phyloP scores from a whole-genome alignment of 805 yeast species.

The Ogataea thermomethanolica region DNA sequence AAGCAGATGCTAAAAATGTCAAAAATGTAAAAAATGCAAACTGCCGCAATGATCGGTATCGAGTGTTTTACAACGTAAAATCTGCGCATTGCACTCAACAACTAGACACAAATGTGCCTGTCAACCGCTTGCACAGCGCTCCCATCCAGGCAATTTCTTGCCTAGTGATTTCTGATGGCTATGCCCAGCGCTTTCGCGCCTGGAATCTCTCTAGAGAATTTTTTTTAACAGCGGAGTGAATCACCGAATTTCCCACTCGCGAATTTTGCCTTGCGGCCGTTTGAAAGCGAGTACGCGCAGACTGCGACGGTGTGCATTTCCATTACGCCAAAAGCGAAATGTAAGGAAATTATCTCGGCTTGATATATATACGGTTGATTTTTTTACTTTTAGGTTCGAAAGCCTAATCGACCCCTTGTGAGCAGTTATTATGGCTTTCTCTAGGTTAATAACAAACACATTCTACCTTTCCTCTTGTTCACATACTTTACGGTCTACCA shows the following conservation, averaged over 20 bases:
- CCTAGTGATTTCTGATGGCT: slow-evolving; percentile 34
- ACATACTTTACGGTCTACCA: no score
- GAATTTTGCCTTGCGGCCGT: slow-evolving; percentile 20
- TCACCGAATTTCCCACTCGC: slow-evolving; percentile 45
- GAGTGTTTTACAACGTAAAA: slow-evolving; percentile 32
- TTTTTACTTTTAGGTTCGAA: background rate
- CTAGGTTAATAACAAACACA: no score
- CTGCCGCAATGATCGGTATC: slow-evolving; percentile 38
- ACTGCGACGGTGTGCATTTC: slow-evolving; percentile 24
- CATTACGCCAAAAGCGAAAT: slow-evolving; percentile 17
- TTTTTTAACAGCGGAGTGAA: slow-evolving; percentile 26
- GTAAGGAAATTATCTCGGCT: slow-evolving; percentile 5
- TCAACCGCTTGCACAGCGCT: slow-evolving; percentile 39
- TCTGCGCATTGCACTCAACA: slow-evolving; percentile 41
- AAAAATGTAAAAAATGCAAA: slow-evolving; percentile 16
- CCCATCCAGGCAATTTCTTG: slow-evolving; percentile 27
- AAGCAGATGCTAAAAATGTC: background rate
- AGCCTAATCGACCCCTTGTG: no score
- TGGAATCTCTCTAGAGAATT: slow-evolving; percentile 36
- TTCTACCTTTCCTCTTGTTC: no score
- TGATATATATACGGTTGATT: background rate
- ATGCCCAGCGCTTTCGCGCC: slow-evolving; percentile 40
- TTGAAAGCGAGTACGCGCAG: slow-evolving; percentile 37
- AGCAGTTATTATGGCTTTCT: no score
- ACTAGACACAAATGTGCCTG: slow-evolving; percentile 20